phyloP scores from a whole-genome alignment of 129 eudicot genomes.

The Scalesia atractyloides region DNA sequence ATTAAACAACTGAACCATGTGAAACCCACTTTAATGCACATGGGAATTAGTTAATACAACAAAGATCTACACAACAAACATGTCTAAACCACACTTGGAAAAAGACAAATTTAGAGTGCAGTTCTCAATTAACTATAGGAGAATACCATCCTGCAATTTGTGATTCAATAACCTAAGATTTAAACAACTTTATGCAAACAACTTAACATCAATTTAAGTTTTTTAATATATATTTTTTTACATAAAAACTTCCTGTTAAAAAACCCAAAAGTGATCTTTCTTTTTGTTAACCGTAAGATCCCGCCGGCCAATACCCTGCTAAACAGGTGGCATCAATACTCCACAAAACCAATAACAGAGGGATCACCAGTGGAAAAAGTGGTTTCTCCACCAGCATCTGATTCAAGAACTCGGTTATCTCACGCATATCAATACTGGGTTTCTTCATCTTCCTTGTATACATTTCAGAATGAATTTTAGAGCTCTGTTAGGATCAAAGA shows the following conservation, averaged over 20 bases:
- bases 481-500: not conserved
- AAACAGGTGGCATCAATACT: slow-evolving; percentile 23
- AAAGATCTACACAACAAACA: slow-evolving; percentile 11
- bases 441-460: slow-evolving; percentile 41
- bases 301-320: too few species aligned
- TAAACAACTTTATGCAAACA: not conserved
- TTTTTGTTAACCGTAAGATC: too few species aligned
- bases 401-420: slow-evolving; percentile 55
- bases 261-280: not conserved
- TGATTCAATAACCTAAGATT: slow-evolving; percentile 8
- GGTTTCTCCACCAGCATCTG: slow-evolving; percentile 59
- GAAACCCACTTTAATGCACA: slow-evolving; percentile 27
- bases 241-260: not conserved
- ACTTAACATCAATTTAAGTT: not conserved
- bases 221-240: not conserved
- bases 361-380: slow-evolving; percentile 52
- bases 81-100: slow-evolving; percentile 10
- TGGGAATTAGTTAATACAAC: slow-evolving; percentile 23
- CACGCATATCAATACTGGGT: slow-evolving; percentile 36
- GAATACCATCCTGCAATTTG: not conserved
- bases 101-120: not conserved
- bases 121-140: not conserved
- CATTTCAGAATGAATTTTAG: slow-evolving; percentile 1
- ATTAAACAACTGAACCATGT: slow-evolving; percentile 27
- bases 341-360: slow-evolving; percentile 68